Percentiles rank a stretch among this genome's conserved stretches.
Evolutionary conservation across 148 eudicot genomes (phyloP).

Genomic region (Chenopodium suecicum): DNA sequence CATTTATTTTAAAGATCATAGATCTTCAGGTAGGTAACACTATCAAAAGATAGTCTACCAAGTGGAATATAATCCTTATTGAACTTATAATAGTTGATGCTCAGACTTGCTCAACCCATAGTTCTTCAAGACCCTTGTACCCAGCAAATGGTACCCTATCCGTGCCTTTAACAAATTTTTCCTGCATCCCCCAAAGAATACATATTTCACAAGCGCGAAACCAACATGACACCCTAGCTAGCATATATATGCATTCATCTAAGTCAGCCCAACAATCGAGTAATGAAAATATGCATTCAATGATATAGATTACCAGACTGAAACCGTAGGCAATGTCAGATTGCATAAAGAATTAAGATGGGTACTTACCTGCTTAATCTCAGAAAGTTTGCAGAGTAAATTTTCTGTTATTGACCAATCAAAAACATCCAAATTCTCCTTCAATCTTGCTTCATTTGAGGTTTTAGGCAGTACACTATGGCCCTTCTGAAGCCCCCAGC

Average conservation of each 20-base stretch:
- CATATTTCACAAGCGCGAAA: not conserved
- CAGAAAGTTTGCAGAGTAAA: constrained; percentile 40
- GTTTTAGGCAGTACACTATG: constrained; percentile 55
- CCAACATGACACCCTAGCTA: not conserved
- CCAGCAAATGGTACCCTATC: constrained; percentile 44
- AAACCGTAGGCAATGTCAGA: not conserved
- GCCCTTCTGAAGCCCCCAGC: constrained; percentile 69
- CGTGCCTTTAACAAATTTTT: constrained; percentile 48
- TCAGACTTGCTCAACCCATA: constrained; percentile 71
- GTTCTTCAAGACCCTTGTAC: constrained; percentile 67
- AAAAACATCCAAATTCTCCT: constrained; percentile 51
- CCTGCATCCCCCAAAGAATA: constrained; percentile 33
- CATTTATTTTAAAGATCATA: too few relatives aligned
- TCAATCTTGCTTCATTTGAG: constrained; percentile 48
- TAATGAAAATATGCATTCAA: not conserved
- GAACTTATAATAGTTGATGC: not conserved
- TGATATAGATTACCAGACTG: too few relatives aligned
- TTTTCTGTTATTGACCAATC: constrained; percentile 61
- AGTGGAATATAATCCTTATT: not conserved
- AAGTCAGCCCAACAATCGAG: not conserved
- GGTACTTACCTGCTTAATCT: constrained; percentile 48
- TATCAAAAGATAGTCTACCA: too few relatives aligned
- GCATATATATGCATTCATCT: not conserved
- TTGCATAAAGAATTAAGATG: not conserved
- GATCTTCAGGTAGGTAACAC: too few relatives aligned